phyloP scores from a whole-genome alignment of 2,329 filamentous ascomycete genomes.

The Macroventuria anomochaeta region DNA sequence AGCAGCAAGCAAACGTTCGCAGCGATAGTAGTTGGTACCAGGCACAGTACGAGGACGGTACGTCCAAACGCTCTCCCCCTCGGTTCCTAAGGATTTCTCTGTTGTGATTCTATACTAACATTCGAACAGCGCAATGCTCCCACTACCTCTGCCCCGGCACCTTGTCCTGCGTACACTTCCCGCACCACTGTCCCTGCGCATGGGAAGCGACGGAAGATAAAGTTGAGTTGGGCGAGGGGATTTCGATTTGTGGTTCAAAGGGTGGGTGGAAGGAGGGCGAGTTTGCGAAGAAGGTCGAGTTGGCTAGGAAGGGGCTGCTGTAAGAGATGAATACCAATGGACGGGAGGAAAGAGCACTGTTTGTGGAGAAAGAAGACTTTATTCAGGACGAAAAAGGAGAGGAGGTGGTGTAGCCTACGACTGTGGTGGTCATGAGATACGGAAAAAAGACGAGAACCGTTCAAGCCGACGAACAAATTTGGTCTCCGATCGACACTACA shows the following conservation, averaged over 20 bases:
- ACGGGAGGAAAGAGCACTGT: background rate
- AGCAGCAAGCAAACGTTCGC: conserved; percentile 76
- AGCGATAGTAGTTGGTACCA: conserved; percentile 86
- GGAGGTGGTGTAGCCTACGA: no score
- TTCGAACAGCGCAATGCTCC: conserved; percentile 74
- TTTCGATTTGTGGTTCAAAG: conserved; percentile 75
- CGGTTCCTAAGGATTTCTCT: background rate
- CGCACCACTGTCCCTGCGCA: conserved; percentile 94
- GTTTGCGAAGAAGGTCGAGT: conserved; percentile 75
- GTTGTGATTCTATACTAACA: background rate
- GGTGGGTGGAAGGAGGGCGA: conserved; percentile 77
- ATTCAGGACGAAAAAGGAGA: no score
- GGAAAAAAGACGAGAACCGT: no score
- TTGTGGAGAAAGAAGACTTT: background rate
- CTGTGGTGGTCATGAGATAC: no score
- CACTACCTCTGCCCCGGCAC: conserved; percentile 96
- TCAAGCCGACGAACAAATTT: no score
- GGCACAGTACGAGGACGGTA: conserved; percentile 71
- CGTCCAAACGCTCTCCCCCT: conserved; percentile 19
- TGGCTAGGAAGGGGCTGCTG: conserved; percentile 79
- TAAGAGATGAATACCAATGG: conserved; percentile 42
- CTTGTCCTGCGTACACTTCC: conserved; percentile 92
- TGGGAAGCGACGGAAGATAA: conserved; percentile 71
- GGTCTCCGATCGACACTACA: no score
- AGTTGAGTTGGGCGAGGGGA: conserved; percentile 74